Evolutionary conservation across 331 rosid genomes (phyloP).

Genomic region (Telfairia occidentalis): DNA sequence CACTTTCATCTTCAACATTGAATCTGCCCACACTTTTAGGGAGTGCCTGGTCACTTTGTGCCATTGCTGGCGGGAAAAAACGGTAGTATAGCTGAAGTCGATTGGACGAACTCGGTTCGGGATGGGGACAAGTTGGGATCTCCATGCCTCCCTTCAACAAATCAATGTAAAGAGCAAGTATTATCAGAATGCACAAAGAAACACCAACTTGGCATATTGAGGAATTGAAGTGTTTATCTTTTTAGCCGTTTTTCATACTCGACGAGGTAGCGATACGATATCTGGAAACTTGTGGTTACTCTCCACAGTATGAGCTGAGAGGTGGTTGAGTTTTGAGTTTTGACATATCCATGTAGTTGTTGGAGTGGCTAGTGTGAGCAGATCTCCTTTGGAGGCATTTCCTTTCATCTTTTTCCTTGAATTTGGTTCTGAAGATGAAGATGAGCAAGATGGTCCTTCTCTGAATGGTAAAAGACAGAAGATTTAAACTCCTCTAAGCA

Average conservation of each 20-base stretch:
- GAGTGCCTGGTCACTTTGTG: constrained; percentile 26
- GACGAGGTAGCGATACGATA: neutral
- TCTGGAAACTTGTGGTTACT: neutral
- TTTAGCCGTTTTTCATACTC: neutral
- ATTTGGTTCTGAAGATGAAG: constrained; percentile 33
- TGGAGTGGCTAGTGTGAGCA: constrained; percentile 56
- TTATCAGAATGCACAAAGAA: neutral
- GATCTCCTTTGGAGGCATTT: constrained; percentile 22
- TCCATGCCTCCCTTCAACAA: constrained; percentile 1
- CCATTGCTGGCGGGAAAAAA: constrained; percentile 36
- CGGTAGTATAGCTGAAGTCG: constrained; percentile 2
- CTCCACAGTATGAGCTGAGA: neutral
- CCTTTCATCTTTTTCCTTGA: constrained; percentile 27
- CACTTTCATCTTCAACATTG: constrained; percentile 30
- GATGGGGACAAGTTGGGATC: neutral
- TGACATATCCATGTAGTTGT: constrained; percentile 5
- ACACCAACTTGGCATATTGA: neutral
- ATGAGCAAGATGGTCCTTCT: constrained; percentile 35
- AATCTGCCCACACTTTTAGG: constrained; percentile 20
- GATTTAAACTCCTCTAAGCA: neutral
- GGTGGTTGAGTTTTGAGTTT: neutral
- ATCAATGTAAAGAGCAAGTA: neutral
- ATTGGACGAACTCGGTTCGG: neutral
- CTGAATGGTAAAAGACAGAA: constrained; percentile 24
- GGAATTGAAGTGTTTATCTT: neutral